Base-by-base conservation (phyloP, 495 filamentous ascomycete genomes). In the Aspergillus biplanus region DNA sequence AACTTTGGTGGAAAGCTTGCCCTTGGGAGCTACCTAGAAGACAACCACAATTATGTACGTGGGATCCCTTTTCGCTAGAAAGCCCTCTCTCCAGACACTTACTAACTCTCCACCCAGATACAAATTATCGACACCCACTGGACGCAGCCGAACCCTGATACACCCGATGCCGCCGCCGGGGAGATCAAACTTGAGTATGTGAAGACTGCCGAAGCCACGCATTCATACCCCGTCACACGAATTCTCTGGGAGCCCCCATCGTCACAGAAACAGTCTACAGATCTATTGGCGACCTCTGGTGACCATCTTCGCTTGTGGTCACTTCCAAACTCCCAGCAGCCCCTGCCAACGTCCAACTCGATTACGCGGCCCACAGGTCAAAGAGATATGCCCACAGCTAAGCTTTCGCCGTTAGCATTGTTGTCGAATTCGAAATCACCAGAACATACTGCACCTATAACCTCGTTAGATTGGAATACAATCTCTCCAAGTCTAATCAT, bases 391-490 rank as follows among this genome's bases (percentile, higher is more conserved):
- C 82, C 90, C 27, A 79, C 88, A 49, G 89, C 92, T 31, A 99
- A 99, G 72, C 83, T 99, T 8, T 97, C 94, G 9, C 95, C 96
- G 3, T 78, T 99, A 60, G 95, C 95, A 4, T 83, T 99, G 37
- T 80, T 99, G 16, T 97, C 93, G 6, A 99, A 99, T 73, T 97
- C 92, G 13, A 99, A 99, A 72, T 97, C 94, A 4, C 95, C 95
- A 9, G 96, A 98, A 69, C 96, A 98, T 71, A 98, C 95, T 8
- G 95, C 95, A 5, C 95, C 95, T 8, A 86, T 99, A 47, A 99
- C 95, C 4, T 96, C 92, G 8, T 80, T 99, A 32, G 95, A 99
- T 76, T 99, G 95, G 95, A 99, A 99, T 65, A 95, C 90, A 6
- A 87, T 98, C 48, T 95, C 91, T 6, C 95, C 95, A 5, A 97